Evolutionary conservation across 768 basidiomycete genomes (phyloP).

Genomic region (Leccinellum luteum): DNA sequence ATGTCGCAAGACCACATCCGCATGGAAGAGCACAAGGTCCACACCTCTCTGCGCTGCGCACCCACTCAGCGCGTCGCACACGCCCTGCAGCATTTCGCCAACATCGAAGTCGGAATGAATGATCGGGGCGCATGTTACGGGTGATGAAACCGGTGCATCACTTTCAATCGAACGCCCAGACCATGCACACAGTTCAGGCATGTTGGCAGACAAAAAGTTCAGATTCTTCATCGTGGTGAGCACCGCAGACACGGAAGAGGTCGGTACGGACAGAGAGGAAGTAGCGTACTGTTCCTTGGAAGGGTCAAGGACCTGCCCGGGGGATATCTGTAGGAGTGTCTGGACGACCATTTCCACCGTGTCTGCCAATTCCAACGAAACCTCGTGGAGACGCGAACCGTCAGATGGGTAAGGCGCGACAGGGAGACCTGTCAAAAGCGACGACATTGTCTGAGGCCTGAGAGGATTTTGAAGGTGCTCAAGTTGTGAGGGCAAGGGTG

Average conservation of each 20-base stretch:
- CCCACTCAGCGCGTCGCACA: constrained; percentile 86
- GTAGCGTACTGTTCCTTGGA: constrained; percentile 92
- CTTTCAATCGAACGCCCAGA: constrained; percentile 12
- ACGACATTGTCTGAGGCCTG: constrained; percentile 26
- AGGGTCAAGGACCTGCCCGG: constrained; percentile 87
- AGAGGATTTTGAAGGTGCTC: constrained; percentile 70
- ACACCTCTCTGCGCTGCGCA: constrained; percentile 80
- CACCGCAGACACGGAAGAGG: constrained; percentile 83
- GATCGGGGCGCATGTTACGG: constrained; percentile 15
- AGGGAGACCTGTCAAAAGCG: constrained; percentile 13
- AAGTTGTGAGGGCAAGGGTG: constrained; percentile 80
- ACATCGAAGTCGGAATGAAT: constrained; percentile 76
- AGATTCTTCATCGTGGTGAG: constrained; percentile 91
- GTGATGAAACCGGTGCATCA: constrained; percentile 19
- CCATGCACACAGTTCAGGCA: constrained; percentile 41
- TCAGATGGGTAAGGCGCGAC: constrained; percentile 21
- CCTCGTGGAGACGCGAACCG: constrained; percentile 50
- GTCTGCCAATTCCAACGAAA: constrained; percentile 88
- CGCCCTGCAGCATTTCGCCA: constrained; percentile 84
- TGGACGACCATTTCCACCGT: constrained; percentile 88
- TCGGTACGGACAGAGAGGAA: constrained; percentile 83
- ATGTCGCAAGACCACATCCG: constrained; percentile 85
- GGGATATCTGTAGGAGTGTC: constrained; percentile 86
- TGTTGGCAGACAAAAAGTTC: constrained; percentile 90
- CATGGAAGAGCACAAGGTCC: constrained; percentile 88